Evolutionary conservation across 2,329 filamentous ascomycete species (phyloP).

Genomic region (Sporothrix luriei): DNA sequence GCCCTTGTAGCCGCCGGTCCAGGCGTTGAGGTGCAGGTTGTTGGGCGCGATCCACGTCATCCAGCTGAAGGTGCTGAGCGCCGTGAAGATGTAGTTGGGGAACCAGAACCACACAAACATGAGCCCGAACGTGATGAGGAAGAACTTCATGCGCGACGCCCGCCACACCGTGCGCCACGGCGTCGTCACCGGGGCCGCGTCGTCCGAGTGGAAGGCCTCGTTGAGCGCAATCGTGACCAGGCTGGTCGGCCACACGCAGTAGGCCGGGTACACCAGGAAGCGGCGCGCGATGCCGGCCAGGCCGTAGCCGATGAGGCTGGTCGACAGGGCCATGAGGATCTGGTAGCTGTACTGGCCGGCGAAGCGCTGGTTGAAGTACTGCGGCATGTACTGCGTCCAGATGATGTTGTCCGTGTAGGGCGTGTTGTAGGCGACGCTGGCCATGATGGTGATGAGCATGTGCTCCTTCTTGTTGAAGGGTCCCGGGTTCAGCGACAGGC

Average conservation of each 20-base stretch:
- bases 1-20: slow-evolving; percentile 44
- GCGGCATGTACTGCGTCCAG: slow-evolving; percentile 49
- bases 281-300: slow-evolving; percentile 54
- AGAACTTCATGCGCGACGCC: slow-evolving; percentile 50
- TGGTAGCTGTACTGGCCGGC: slow-evolving; percentile 54
- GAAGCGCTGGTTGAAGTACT: slow-evolving; percentile 44
- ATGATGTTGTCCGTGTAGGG: slow-evolving; percentile 39
- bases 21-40: slow-evolving; percentile 41
- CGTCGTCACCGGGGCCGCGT: slow-evolving; percentile 41
- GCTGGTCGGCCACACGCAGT: slow-evolving; percentile 56
- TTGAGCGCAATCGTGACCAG: slow-evolving; percentile 53
- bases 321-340: slow-evolving; percentile 53
- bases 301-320: slow-evolving; percentile 60
- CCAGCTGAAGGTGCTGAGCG: slow-evolving; percentile 54
- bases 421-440: slow-evolving; percentile 55
- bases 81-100: slow-evolving; percentile 54
- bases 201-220: slow-evolving; percentile 51
- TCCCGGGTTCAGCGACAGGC: slow-evolving; percentile 57
- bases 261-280: slow-evolving; percentile 56
- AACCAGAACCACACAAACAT: slow-evolving; percentile 59
- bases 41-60: slow-evolving; percentile 56
- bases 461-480: slow-evolving; percentile 64
- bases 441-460: slow-evolving; percentile 62
- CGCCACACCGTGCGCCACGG: slow-evolving; percentile 44
- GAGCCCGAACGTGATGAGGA: slow-evolving; percentile 47